Percentiles rank a stretch among this genome's conserved stretches.
Evolutionary conservation across 2,329 filamentous ascomycete species (phyloP).

Genomic region (Fonsecaea monophora): DNA sequence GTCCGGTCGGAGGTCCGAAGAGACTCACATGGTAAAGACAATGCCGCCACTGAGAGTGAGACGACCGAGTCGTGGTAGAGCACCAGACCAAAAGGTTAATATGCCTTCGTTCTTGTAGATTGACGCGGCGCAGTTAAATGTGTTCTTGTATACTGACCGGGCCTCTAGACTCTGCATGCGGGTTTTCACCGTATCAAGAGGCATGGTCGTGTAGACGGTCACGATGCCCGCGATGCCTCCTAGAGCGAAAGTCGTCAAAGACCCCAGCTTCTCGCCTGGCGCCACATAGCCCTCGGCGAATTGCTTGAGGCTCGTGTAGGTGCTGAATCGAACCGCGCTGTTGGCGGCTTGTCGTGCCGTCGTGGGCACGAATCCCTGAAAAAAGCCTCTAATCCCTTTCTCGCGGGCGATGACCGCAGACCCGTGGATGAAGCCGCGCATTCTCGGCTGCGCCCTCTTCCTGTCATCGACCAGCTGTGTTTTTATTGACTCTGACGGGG

Average conservation of each 20-base stretch:
- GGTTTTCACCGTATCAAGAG: conserved; percentile 93
- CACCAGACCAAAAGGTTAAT: conserved; percentile 91
- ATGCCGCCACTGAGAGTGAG: conserved; percentile 93
- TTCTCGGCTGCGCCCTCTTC: conserved; percentile 81
- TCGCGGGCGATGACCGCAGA: conserved; percentile 86
- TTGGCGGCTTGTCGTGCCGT: conserved; percentile 95
- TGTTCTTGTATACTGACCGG: conserved; percentile 80
- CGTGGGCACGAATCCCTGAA: conserved; percentile 95
- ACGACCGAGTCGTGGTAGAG: conserved; percentile 81
- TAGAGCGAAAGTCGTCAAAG: conserved; percentile 85
- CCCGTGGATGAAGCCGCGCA: conserved; percentile 91
- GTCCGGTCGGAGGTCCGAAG: not conserved
- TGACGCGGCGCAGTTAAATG: conserved; percentile 77
- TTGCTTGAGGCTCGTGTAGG: conserved; percentile 89
- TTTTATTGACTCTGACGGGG: conserved; percentile 97
- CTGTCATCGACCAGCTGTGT: conserved; percentile 97
- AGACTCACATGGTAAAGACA: conserved; percentile 84
- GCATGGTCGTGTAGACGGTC: conserved; percentile 75
- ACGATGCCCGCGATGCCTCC: conserved; percentile 88
- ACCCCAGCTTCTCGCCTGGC: conserved; percentile 92
- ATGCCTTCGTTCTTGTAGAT: conserved; percentile 91
- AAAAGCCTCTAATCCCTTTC: conserved; percentile 87
- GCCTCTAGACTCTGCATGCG: conserved; percentile 97
- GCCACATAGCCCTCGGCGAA: conserved; percentile 89
- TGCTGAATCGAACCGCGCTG: conserved; percentile 86